Evolutionary conservation across 495 filamentous ascomycete genomes (phyloP), one percentile per base, ranked within the genome.

Genomic region (Xylaria palmicola): DNA sequence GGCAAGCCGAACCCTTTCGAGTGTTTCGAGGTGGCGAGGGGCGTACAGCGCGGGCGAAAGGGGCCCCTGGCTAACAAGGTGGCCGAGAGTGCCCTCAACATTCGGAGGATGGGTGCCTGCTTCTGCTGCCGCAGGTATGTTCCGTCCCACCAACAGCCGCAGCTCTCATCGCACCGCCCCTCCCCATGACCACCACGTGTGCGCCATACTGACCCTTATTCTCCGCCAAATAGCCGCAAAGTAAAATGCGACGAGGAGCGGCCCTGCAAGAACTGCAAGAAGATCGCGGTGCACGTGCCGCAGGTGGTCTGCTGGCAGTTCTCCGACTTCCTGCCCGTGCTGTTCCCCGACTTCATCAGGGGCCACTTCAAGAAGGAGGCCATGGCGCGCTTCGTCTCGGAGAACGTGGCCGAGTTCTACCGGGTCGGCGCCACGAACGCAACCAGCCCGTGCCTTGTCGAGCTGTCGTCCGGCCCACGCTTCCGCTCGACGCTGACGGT

Each of bases 281-380:
- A 74, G 62, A 74, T 75, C 60, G 68, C 72, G 32, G 67, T 69
- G 29, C 69, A 70, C 51, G 76, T 83, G 0, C 77, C 78, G 6
- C 70, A 77, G 50, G 75, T 73, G 29, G 66, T 77, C 32, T 77
- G 77, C 64, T 79, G 77, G 77, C 77, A 79, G 68, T 79, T 75
- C 41, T 65, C 68, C 24, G 75, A 83, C 61, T 81, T 81, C 45
- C 60, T 75, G 5, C 64, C 63, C 0, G 73, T 78, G 5, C 62
- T 81, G 22, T 81, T 81, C 37, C 78, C 78, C 1, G 74, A 74
- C n/a, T 83, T 78, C 60, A 77, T 82, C 53, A 66, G 79, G 15
- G 54, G 58, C 2, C 79, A 82, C 64, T 76, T 82, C 59, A 68
- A 70, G 20, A 75, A 73, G 43, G 73, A 77, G 22, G 72, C 77